Evolutionary conservation across 2,329 filamentous ascomycete species (phyloP), one percentile per base, ranked within the genome.

Genomic region (Penicillium sp.): DNA sequence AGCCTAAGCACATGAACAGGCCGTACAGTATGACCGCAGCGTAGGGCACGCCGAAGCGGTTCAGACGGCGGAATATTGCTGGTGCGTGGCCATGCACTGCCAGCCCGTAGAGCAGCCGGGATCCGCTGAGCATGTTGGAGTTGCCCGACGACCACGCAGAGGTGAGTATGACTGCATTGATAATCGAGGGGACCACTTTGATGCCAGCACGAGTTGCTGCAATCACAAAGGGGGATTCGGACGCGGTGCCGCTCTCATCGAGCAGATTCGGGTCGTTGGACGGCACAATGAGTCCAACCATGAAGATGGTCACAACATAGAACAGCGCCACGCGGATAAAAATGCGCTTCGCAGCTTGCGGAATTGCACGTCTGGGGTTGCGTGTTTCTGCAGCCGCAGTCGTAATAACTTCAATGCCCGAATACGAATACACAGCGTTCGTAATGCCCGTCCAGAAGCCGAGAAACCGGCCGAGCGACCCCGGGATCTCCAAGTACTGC

Each of bases 111-210:
- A 90, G 77, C 45, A 88, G 84, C 21, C 87, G 84, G 55, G 83
- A 86, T 59, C 84, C 85, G 38, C 86, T 88, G 74, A 89, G 90
- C 57, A 91, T 81, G 73, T 89, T 89, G 14, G 87, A 88, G 74
- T 89, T 90, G 60, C 87, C 89, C 7, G 89, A 89, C 0, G 88
- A 90, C 63, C 91, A 83, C 7, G 91, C 89, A 2, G 88, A 89
- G 0, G 88, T 90, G n/a, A 93, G 78, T 9, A 93, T 82, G 8
- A 91, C 85, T n/a, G 84, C 88, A 71, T 93, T 93, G 77, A 93
- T 85, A 66, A 92, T 85, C 63, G 83, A 76, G 4, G 84, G 81
- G 2, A 90, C 81, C 3, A 83, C 80, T 7, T 76, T 74, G 56
- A 90, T 83, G 35, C 86, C 86, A 30, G 86, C 87, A 21, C 72